phyloP scores from a whole-genome alignment of 495 filamentous ascomycete species.

The Penicillium atrosanguineum region DNA sequence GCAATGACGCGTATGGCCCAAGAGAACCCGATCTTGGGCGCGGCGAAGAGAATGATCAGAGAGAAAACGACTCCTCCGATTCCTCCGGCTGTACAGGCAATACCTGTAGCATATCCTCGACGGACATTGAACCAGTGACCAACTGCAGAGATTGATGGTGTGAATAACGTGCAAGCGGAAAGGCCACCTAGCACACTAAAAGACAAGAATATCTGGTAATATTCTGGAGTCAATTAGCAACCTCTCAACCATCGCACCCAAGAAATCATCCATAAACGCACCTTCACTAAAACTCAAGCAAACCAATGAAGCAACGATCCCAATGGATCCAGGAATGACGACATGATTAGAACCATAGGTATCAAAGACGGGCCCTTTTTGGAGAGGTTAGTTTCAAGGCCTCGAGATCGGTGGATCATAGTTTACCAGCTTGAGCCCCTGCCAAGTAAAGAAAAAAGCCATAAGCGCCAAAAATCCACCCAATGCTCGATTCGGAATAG shows the following conservation, averaged over 20 bases:
- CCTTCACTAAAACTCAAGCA: slow-evolving; percentile 52
- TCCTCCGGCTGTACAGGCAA: slow-evolving; percentile 68
- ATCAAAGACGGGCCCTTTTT: slow-evolving; percentile 30
- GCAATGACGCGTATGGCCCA: slow-evolving; percentile 72
- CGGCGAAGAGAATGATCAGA: slow-evolving; percentile 60
- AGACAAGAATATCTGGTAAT: slow-evolving; percentile 43
- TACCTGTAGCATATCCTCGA: slow-evolving; percentile 68
- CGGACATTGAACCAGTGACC: slow-evolving; percentile 69
- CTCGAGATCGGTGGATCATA: neutral
- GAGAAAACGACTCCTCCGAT: slow-evolving; percentile 74
- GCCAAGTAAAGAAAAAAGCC: slow-evolving; percentile 56
- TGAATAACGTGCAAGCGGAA: slow-evolving; percentile 54
- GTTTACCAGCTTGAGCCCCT: slow-evolving; percentile 38
- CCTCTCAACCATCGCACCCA: neutral
- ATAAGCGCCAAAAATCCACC: slow-evolving; percentile 73
- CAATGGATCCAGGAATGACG: slow-evolving; percentile 28
- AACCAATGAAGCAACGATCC: slow-evolving; percentile 26
- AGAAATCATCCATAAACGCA: slow-evolving; percentile 4
- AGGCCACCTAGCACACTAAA: slow-evolving; percentile 38
- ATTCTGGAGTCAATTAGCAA: slow-evolving; percentile 18
- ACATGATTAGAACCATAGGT: slow-evolving; percentile 24
- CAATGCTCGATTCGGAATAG: slow-evolving; percentile 57
- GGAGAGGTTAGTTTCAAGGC: neutral
- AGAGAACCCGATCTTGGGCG: slow-evolving; percentile 62
- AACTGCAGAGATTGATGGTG: slow-evolving; percentile 55